A percentile compares a stretch with the other conserved stretches of the same genome.
Evolutionary conservation across 169 alveolate genomes (phyloP).

Genomic region (Eimeria brunetti): DNA sequence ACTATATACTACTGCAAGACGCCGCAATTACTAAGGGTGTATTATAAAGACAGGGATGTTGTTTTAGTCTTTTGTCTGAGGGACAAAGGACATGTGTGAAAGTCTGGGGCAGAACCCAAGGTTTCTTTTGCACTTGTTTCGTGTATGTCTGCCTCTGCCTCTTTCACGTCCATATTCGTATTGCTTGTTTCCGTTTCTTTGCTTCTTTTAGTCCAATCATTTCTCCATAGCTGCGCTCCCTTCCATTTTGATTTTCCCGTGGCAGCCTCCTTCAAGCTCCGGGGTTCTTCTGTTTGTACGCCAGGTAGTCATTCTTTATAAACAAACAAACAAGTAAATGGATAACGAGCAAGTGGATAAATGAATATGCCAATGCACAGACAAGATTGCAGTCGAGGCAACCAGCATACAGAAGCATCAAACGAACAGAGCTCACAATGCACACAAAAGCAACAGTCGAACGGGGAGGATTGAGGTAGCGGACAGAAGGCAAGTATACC

Average conservation of each 20-base stretch:
- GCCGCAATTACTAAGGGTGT: background rate
- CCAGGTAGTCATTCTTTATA: slow-evolving; percentile 17
- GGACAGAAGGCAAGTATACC: background rate
- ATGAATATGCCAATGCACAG: background rate
- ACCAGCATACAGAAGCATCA: background rate
- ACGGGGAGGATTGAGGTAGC: background rate
- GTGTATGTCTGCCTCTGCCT: background rate
- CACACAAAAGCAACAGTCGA: background rate
- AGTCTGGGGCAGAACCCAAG: background rate
- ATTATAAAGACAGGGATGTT: background rate
- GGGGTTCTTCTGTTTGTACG: slow-evolving; percentile 38
- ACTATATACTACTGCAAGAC: background rate
- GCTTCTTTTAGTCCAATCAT: background rate
- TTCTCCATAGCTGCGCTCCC: background rate
- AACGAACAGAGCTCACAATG: background rate
- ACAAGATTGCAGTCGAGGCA: background rate
- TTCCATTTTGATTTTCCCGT: background rate
- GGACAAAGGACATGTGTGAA: slow-evolving; percentile 1
- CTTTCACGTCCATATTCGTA: background rate
- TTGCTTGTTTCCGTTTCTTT: background rate
- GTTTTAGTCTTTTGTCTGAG: background rate
- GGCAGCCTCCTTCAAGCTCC: slow-evolving; percentile 15
- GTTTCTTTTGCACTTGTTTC: background rate
- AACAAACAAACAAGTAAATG: background rate
- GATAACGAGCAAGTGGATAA: background rate